Evolutionary conservation across 148 eudicot species (phyloP), one percentile per base, ranked within the genome.

Genomic region (Dianthus caryophyllus): DNA sequence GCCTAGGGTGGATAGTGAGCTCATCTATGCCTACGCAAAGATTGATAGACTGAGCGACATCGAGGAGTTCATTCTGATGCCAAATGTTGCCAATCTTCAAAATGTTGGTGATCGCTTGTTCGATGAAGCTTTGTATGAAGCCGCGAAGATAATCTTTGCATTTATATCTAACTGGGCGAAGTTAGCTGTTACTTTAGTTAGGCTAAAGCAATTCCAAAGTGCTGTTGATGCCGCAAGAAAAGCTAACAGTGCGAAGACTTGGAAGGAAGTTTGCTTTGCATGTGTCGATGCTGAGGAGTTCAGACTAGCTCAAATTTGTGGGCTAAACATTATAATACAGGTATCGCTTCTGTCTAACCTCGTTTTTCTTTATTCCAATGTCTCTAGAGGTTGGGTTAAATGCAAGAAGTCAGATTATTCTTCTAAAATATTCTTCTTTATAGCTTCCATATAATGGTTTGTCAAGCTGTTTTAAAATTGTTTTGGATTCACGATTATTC

Each of bases 221-320:
- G 97, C 97, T 65, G 97, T 92, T 76, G 97, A 92, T 85, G 97
- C 97, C 12, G 97, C 97, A 62, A 71, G 96, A n/a, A 92, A 92
- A 82, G 97, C 97, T 46, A 92, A 92, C 62, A 92, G 97, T 71
- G 80, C 97, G 27, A 92, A 89, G 77, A 92, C 96, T 65, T 92
- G 97, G 97, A 92, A 92, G 74, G 96, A 91, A 80, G 97, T 91
- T 44, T 91, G 97, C 77, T 91, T 91, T 76, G 96, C 97, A 56
- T 91, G 97, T 86, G 96, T 91, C 67, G 96, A 91, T 85, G 94
- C 93, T 33, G 97, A 92, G 72, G 97, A 92, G 84, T 92, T 92
- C 81, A 95, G 97, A 64, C 81, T 92, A 80, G 97, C 97, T 70
- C 97, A 92, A 74, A 92, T 92, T 52, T 92, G 97, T 78, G 97